Conservation (phyloP, 805 yeast species). For the Groenewaldozyma salmanticensis region DNA sequence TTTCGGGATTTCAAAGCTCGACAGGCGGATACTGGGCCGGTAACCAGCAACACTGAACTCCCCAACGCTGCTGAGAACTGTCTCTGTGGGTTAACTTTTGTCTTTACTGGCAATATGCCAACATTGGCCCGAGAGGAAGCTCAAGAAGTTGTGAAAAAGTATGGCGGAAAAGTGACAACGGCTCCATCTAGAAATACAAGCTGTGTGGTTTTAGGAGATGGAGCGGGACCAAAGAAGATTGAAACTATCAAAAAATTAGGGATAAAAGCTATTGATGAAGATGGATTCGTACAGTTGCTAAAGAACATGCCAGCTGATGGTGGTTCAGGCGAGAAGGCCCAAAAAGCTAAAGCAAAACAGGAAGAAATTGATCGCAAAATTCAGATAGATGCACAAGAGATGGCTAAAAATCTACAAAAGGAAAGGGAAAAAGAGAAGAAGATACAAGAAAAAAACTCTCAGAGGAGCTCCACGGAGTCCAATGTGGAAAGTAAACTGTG, state of each 20-base stretch:
- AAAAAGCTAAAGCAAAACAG: constrained; percentile 61
- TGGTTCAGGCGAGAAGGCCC: constrained; percentile 74
- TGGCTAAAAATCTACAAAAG: constrained; percentile 37
- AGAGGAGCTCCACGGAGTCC: constrained; percentile 6
- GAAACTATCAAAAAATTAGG: constrained; percentile 62
- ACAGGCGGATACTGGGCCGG: constrained; percentile 8
- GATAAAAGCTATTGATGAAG: constrained; percentile 78
- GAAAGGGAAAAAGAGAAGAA: constrained; percentile 20
- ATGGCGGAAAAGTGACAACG: constrained; percentile 83
- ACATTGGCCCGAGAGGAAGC: constrained; percentile 66
- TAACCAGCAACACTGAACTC: constrained; percentile 32
- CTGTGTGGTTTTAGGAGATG: constrained; percentile 83
- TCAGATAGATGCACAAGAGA: constrained; percentile 40
- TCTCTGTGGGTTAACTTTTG: constrained; percentile 78
- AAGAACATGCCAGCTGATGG: constrained; percentile 84
- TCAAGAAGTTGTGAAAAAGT: constrained; percentile 65
- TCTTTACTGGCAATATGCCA: constrained; percentile 86
- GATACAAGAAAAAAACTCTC: constrained; percentile 15
- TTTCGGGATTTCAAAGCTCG: constrained; percentile 49
- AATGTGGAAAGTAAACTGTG: constrained; percentile 44
- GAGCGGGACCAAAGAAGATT: constrained; percentile 95
- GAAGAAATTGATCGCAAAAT: constrained; percentile 36
- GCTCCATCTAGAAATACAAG: constrained; percentile 80
- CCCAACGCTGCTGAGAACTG: constrained; percentile 86
- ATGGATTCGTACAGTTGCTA: constrained; percentile 70